Conservation (phyloP, 2,329 filamentous ascomycete genomes). For the Cercospora berteroae region DNA sequence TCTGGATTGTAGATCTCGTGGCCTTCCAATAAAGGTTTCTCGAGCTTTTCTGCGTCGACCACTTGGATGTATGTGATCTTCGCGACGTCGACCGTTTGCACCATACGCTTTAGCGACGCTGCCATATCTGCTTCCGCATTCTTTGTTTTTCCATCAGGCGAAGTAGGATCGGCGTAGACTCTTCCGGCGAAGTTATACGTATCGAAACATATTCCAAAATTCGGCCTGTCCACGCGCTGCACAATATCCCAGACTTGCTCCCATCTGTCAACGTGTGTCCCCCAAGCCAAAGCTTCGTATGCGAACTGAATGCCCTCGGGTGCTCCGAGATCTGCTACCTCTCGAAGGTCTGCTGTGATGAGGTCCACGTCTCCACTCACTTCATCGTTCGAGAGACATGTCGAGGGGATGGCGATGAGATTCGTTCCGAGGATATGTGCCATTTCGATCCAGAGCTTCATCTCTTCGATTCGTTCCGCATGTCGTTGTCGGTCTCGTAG, state of each 20-base stretch:
- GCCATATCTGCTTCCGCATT: conserved; percentile 57
- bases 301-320: conserved; percentile 62
- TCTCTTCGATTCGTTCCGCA: conserved; percentile 57
- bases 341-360: conserved; percentile 61
- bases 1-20: conserved; percentile 59
- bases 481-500: conserved; percentile 62
- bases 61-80: conserved; percentile 77
- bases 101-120: conserved; percentile 56
- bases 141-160: conserved; percentile 50
- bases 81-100: conserved; percentile 55
- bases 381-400: conserved; percentile 58
- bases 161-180: conserved; percentile 67
- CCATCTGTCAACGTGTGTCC: conserved; percentile 69
- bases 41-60: conserved; percentile 67
- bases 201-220: conserved; percentile 75
- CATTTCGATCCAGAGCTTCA: conserved; percentile 68
- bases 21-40: conserved; percentile 54
- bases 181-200: conserved; percentile 74
- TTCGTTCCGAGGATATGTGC: conserved; percentile 64
- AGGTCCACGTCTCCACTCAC: conserved; percentile 54
- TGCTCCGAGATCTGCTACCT: conserved; percentile 66
- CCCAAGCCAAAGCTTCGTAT: conserved; percentile 73
- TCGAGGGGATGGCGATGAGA: conserved; percentile 71
- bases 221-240: conserved; percentile 60
- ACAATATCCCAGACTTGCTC: conserved; percentile 70